Conservation (phyloP, 345 rosid genomes). For the Viola odorata region DNA sequence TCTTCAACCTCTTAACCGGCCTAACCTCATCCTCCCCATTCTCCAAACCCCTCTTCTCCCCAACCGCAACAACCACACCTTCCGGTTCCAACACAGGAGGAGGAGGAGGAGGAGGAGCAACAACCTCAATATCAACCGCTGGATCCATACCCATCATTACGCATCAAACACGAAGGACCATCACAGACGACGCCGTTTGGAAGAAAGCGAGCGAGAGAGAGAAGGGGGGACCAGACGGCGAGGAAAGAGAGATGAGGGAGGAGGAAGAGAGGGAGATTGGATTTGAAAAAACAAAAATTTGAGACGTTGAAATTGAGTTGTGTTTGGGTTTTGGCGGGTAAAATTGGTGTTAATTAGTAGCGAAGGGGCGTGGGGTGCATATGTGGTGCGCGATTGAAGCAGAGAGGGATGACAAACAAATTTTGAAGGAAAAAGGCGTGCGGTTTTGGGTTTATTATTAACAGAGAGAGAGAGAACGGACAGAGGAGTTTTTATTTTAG, state of each 20-base stretch:
- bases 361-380: not conserved
- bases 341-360: constrained; percentile 13
- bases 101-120: too few species aligned
- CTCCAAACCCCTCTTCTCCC: constrained; percentile 27
- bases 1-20: constrained; percentile 37
- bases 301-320: constrained; percentile 14
- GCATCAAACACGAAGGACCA: not conserved
- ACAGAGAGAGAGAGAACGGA: not conserved
- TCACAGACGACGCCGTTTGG: not conserved
- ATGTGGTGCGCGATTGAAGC: not conserved
- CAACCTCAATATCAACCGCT: constrained; percentile 6
- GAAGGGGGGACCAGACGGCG: constrained; percentile 2
- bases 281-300: constrained; percentile 9
- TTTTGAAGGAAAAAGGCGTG: not conserved
- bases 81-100: constrained; percentile 1
- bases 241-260: not conserved
- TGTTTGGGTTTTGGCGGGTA: constrained; percentile 41
- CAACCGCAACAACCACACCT: constrained; percentile 4
- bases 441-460: not conserved
- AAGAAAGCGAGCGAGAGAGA: not conserved
- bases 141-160: constrained; percentile 27
- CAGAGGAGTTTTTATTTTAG: not conserved
- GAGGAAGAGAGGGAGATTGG: not conserved
- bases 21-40: constrained; percentile 13
- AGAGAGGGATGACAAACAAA: not conserved